Conservation (phyloP, 257 asterid genomes). For the Gynochthodes officinalis region DNA sequence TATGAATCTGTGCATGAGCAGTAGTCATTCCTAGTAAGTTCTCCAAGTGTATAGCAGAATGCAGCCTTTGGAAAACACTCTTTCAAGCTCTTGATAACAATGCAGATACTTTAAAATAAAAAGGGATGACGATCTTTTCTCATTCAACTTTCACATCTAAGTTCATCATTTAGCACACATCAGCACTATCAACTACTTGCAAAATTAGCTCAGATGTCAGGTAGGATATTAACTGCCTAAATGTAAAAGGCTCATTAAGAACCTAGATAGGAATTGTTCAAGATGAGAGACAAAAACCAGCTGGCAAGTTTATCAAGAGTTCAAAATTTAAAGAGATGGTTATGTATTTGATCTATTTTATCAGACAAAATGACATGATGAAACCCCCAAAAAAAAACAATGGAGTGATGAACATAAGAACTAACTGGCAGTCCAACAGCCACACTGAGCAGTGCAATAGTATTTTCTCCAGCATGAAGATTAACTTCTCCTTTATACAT, state of each 20-base stretch:
- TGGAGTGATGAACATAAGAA: conserved; percentile 18
- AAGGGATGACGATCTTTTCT: too few relatives aligned
- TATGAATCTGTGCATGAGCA: neutral
- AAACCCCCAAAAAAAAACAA: neutral
- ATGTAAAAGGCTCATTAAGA: neutral
- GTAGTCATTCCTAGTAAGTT: neutral
- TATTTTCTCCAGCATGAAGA: conserved; percentile 69
- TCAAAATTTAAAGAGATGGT: neutral
- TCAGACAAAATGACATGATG: neutral
- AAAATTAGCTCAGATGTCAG: neutral
- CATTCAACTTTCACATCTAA: too few relatives aligned
- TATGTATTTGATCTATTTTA: neutral
- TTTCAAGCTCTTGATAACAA: neutral
- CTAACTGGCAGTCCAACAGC: conserved; percentile 93
- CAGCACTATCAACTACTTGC: neutral
- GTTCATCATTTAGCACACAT: too few relatives aligned
- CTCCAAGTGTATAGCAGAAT: neutral
- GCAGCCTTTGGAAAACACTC: neutral
- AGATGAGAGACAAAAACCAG: too few relatives aligned
- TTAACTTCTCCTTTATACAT: conserved; percentile 49
- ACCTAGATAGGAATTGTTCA: neutral
- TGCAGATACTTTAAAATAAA: neutral
- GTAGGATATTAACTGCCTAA: neutral
- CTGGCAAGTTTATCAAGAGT: too few relatives aligned
- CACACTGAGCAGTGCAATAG: conserved; percentile 79